These are phyloP conservation scores for Botryococcus braunii DNA, from an alignment of 163 green algal genomes.

Conservation along the genomic window DNA sequence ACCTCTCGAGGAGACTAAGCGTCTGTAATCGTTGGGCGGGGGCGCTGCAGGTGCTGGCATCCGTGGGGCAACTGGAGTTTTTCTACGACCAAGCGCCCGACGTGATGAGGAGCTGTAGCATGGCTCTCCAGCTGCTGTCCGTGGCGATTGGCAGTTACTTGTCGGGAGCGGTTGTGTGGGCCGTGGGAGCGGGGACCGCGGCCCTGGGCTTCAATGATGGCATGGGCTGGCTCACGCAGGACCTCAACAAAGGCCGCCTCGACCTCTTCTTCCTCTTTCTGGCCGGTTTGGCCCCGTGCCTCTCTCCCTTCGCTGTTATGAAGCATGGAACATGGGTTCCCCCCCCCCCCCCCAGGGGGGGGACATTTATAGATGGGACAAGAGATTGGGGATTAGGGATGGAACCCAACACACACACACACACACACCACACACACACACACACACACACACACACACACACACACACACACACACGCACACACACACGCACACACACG, in stretches of 20 bases:
- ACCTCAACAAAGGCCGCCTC: slow-evolving; percentile 60
- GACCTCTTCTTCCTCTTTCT: slow-evolving; percentile 75
- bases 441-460: too few relatives aligned
- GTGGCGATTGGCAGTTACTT: slow-evolving; percentile 74
- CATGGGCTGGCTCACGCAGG: slow-evolving; percentile 45
- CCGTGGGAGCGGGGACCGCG: slow-evolving; percentile 30
- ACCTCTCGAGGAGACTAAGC: too few relatives aligned
- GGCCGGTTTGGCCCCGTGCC: slow-evolving; percentile 31
- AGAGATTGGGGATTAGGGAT: too few relatives aligned
- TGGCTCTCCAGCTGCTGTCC: slow-evolving; percentile 77
- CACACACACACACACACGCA: too few relatives aligned
- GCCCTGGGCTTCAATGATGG: background rate
- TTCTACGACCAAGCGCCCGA: slow-evolving; percentile 76
- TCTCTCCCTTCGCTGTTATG: too few relatives aligned
- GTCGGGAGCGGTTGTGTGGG: slow-evolving; percentile 49
- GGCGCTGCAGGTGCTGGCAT: slow-evolving; percentile 66
- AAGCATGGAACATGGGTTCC: too few relatives aligned
- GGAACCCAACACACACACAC: too few relatives aligned
- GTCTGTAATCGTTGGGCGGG: too few relatives aligned
- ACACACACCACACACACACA: too few relatives aligned
- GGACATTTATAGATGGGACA: too few relatives aligned
- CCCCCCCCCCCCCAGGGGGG: too few relatives aligned
- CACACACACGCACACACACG: too few relatives aligned
- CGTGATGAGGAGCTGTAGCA: slow-evolving; percentile 83
- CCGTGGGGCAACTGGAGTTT: slow-evolving; percentile 87